Percentiles rank a stretch among this genome's conserved stretches.
phyloP scores from a whole-genome alignment of 2,329 filamentous ascomycete species.

The Diaporthe capsici region DNA sequence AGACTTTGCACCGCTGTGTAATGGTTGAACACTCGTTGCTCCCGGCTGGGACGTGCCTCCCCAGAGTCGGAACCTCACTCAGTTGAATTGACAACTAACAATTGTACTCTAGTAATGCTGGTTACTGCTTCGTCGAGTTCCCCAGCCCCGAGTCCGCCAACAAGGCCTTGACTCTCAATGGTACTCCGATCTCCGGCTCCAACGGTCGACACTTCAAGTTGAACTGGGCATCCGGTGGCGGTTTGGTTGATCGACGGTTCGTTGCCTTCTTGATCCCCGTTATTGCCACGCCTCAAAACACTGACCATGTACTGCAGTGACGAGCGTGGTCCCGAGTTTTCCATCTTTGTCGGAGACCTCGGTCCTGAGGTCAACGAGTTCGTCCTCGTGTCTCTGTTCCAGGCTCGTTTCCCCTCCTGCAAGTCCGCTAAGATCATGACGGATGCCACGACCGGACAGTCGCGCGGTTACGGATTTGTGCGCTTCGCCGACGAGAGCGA shows the following conservation, averaged over 20 bases:
- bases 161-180: constrained; percentile 93
- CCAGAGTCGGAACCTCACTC: not conserved
- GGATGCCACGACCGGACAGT: constrained; percentile 97
- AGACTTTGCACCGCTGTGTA: not conserved
- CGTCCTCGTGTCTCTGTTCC: constrained; percentile 96
- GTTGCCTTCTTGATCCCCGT: constrained; percentile 49
- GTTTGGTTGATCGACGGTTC: constrained; percentile 92
- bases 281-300: constrained; percentile 15
- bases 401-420: constrained; percentile 95
- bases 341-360: constrained; percentile 97
- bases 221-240: constrained; percentile 98
- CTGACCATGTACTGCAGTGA: constrained; percentile 70
- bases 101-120: constrained; percentile 79
- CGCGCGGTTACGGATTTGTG: constrained; percentile 97
- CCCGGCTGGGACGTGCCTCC: not conserved
- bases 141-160: constrained; percentile 83
- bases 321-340: constrained; percentile 95
- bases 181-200: constrained; percentile 91
- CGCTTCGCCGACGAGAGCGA: constrained; percentile 96
- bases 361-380: constrained; percentile 99
- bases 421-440: constrained; percentile 99
- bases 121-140: constrained; percentile 93
- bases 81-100: constrained; percentile 43
- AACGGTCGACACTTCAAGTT: constrained; percentile 92
- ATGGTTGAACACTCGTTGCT: not conserved